Base-by-base conservation (phyloP, 2,329 filamentous ascomycete species). In the Fusarium verrucosum region DNA sequence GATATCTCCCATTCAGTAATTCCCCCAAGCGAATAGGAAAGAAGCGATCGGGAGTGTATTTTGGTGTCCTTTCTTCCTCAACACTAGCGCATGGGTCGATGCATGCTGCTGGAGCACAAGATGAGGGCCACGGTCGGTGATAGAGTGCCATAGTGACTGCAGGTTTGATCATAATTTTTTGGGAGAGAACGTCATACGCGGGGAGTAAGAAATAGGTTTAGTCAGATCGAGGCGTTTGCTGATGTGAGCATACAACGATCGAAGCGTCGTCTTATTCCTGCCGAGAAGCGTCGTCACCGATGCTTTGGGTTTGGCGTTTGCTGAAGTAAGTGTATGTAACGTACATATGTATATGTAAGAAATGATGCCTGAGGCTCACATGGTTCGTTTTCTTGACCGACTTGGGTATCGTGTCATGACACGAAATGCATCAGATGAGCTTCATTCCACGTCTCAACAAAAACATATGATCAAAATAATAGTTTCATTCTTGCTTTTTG, bases 11-110 rank as follows among this genome's bases (percentile, higher is more conserved):
- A 11, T 69, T 23, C 1, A 71, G 46, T 1, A 70, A 30, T 14
- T 72, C 50, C 0, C 67, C 62, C 7, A 69, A 5, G 2, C 45
- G 10, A 4, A 56, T 36, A 3, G 69, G 69, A n/a, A 58, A 65
- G n/a, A 71, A 71, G 1, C 56, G 40, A 19, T 55, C 40, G 0
- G 59, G 16, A 9, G 30, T 16, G 16, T 70, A 71, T 4, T 61
- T 33, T 2, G 56, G 63, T 1, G 52, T 68, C n/a, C 38, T 64
- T 28, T 71, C 65, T 20, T 70, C 69, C 16, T 70, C 66, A 8
- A 64, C 13, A 0, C 32, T 54, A 7, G 26, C n/a, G 10, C 25
- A 20, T 13, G 35, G 33, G 30, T 70, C 54, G 23, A 71, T 58
- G 4, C 32, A 50, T 25, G 69, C 50, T 2, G 61, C 68, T 7